phyloP scores from a whole-genome alignment of 306 rosid genomes.

The Cicer bijugum region DNA sequence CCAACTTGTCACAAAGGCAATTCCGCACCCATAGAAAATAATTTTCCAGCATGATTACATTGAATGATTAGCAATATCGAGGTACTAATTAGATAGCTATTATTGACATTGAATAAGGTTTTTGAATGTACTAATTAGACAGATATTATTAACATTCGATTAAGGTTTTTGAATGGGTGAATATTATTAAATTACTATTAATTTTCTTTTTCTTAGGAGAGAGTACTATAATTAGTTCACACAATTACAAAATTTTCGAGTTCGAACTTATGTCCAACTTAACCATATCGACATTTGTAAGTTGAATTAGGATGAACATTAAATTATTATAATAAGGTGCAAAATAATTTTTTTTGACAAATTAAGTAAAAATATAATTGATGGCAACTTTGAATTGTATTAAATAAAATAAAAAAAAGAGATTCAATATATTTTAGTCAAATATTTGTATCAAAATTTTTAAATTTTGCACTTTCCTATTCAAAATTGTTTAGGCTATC shows the following conservation, averaged over 20 bases:
- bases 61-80: background rate
- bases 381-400: background rate
- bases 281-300: too few relatives aligned
- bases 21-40: background rate
- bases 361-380: too few relatives aligned
- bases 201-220: too few relatives aligned
- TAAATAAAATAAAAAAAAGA: background rate
- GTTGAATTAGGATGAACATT: background rate
- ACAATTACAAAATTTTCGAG: too few relatives aligned
- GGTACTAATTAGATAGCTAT: background rate
- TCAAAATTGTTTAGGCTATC: background rate
- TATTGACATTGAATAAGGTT: background rate
- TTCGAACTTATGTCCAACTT: too few relatives aligned
- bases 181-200: background rate
- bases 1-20: conserved; percentile 29
- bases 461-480: too few relatives aligned
- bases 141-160: background rate
- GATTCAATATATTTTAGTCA: background rate
- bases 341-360: background rate
- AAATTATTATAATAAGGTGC: background rate
- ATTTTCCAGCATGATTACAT: conserved; percentile 14
- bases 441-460: background rate
- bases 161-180: background rate
- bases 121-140: background rate
- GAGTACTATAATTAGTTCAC: too few relatives aligned